These are phyloP conservation scores for Taxillus chinensis DNA, from an alignment of 164 flowering plant genomes.

Conservation along the genomic window DNA sequence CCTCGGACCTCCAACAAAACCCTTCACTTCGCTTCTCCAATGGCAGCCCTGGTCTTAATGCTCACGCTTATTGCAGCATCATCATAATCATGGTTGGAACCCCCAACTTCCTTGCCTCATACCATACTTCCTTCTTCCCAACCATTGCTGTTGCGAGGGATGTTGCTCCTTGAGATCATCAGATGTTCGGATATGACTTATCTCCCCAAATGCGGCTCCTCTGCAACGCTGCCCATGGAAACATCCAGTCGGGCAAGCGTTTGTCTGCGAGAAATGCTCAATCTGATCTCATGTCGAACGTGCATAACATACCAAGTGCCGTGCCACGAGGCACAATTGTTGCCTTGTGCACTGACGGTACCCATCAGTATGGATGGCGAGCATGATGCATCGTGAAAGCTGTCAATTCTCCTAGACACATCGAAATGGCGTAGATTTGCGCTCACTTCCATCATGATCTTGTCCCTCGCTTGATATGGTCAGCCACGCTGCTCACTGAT, in stretches of 20 bases:
- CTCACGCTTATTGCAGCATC: constrained; percentile 88
- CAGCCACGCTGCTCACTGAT: constrained; percentile 66
- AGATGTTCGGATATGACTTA: constrained; percentile 75
- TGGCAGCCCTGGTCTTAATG: constrained; percentile 76
- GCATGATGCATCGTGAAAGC: constrained; percentile 98
- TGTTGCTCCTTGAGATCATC: constrained; percentile 76
- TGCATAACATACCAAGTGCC: constrained; percentile 87
- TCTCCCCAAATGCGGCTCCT: constrained; percentile 94
- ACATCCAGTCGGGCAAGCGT: constrained; percentile 96
- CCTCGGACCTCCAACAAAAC: constrained; percentile 60
- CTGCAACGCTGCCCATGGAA: constrained; percentile 93
- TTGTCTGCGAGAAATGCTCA: constrained; percentile 69
- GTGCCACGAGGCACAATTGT: constrained; percentile 87
- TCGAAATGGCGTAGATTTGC: constrained; percentile 94
- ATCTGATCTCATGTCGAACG: constrained; percentile 73
- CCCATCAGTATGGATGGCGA: constrained; percentile 98
- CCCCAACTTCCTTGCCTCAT: constrained; percentile 87
- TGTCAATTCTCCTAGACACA: constrained; percentile 71
- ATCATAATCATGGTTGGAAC: constrained; percentile 64
- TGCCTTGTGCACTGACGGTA: constrained; percentile 87
- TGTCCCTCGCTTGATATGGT: constrained; percentile 73
- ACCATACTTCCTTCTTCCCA: constrained; percentile 82
- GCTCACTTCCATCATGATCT: constrained; percentile 85
- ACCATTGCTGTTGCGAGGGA: constrained; percentile 76
- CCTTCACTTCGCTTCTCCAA: constrained; percentile 66